Evolutionary conservation across 371 early-diverging fungal species (phyloP).

Genomic region (Zychaea mexicana): DNA sequence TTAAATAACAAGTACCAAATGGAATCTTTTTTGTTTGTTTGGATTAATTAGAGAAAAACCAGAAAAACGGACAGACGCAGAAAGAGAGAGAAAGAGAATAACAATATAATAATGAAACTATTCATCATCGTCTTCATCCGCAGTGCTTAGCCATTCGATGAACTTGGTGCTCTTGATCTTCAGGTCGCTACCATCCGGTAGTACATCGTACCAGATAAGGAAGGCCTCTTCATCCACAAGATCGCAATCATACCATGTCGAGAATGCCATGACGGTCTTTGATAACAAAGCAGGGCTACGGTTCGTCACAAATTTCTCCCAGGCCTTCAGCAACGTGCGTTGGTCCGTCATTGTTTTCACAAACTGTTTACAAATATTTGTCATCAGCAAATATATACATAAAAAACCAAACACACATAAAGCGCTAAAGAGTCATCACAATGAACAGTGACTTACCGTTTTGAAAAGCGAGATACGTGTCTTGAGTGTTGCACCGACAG

Average conservation of each 20-base stretch:
- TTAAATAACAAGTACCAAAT: too few species aligned
- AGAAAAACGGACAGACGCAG: neutral
- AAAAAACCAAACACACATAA: too few species aligned
- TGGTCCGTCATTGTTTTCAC: conserved; percentile 65
- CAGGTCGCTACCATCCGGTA: conserved; percentile 50
- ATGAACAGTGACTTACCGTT: conserved; percentile 36
- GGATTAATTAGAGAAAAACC: neutral
- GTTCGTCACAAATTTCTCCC: conserved; percentile 61
- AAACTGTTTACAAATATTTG: conserved; percentile 45
- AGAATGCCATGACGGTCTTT: conserved; percentile 59
- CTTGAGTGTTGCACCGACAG: conserved; percentile 25
- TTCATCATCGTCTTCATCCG: conserved; percentile 64
- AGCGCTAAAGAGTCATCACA: neutral
- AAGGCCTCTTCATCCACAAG: conserved; percentile 75
- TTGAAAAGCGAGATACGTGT: conserved; percentile 54
- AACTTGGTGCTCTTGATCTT: conserved; percentile 65
- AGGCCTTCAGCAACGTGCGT: conserved; percentile 58
- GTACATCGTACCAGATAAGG: conserved; percentile 61
- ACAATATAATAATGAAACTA: neutral
- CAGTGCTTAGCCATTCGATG: conserved; percentile 70
- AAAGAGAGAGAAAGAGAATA: neutral
- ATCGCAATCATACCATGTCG: conserved; percentile 70
- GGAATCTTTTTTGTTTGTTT: too few species aligned
- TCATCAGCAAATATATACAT: neutral
- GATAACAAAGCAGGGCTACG: conserved; percentile 51